A percentile compares a stretch with the other conserved stretches of the same genome.
These are phyloP conservation scores for Whalleya microplaca DNA, from an alignment of 2,329 filamentous ascomycete genomes.

Conservation along the genomic window DNA sequence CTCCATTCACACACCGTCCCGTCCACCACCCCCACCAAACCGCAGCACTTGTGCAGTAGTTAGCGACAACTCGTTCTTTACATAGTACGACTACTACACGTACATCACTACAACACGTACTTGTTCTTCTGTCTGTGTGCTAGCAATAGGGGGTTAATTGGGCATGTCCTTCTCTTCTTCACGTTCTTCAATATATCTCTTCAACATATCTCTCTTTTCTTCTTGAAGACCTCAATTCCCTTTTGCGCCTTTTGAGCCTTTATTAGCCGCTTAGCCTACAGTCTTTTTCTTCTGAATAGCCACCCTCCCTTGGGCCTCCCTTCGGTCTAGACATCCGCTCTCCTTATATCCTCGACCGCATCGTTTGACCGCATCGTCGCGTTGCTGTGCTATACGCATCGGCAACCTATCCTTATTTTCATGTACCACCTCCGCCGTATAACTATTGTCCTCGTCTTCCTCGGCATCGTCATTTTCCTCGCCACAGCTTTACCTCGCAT, in stretches of 20 bases:
- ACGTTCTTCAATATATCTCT: not conserved
- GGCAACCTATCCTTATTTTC: constrained; percentile 16
- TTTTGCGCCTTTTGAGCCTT: not conserved
- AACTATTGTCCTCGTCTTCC: constrained; percentile 42
- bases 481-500: constrained; percentile 56
- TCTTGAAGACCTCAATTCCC: not conserved
- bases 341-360: constrained; percentile 4
- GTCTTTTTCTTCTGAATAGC: not conserved
- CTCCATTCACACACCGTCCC: not conserved
- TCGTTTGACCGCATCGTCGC: constrained; percentile 1
- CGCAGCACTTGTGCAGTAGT: no score
- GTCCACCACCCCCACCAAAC: not conserved
- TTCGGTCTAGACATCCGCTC: constrained; percentile 15
- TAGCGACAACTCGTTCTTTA: not conserved
- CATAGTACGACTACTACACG: not conserved
- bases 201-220: not conserved
- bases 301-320: not conserved
- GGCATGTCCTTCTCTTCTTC: not conserved
- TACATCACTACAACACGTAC: not conserved
- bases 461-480: constrained; percentile 51
- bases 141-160: not conserved
- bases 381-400: constrained; percentile 26
- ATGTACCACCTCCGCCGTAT: constrained; percentile 55
- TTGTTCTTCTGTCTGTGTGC: no score
- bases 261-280: not conserved